phyloP scores from a whole-genome alignment of 768 basidiomycete species.

The Lentinula detonsa region DNA sequence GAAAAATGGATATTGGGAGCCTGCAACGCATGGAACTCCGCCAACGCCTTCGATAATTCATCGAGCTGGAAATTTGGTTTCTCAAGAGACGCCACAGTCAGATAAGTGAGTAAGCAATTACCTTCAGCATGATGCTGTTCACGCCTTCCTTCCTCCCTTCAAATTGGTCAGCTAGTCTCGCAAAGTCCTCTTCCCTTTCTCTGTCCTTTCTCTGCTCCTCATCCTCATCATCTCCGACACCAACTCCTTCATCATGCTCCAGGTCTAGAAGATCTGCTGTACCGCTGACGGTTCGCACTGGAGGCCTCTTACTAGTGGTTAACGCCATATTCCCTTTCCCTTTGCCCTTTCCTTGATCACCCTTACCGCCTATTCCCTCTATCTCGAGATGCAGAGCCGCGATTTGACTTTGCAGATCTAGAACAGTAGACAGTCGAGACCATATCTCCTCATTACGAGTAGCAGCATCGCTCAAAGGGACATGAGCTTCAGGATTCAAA shows the following conservation, averaged over 20 bases:
- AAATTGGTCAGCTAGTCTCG: conserved; percentile 61
- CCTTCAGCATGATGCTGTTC: conserved; percentile 70
- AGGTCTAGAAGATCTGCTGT: conserved; percentile 6
- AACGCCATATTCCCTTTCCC: conserved; percentile 20
- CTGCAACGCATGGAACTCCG: conserved; percentile 44
- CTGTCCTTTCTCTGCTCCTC: conserved; percentile 50
- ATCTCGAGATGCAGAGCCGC: conserved; percentile 69
- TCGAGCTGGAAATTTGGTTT: conserved; percentile 40
- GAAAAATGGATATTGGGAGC: conserved; percentile 38
- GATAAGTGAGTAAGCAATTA: conserved; percentile 18
- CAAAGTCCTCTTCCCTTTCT: conserved; percentile 63
- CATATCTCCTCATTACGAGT: conserved; percentile 49
- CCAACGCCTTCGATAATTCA: conserved; percentile 45
- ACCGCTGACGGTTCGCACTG: not conserved
- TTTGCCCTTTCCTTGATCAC: conserved; percentile 31
- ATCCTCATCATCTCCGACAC: conserved; percentile 2
- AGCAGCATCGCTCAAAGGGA: conserved; percentile 11
- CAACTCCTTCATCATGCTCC: conserved; percentile 4
- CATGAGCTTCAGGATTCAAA: conserved; percentile 9
- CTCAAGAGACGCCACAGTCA: conserved; percentile 4
- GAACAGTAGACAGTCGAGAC: conserved; percentile 61
- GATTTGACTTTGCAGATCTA: conserved; percentile 68
- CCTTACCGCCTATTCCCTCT: conserved; percentile 53
- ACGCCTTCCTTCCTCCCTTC: conserved; percentile 65
- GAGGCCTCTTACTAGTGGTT: not conserved